Evolutionary conservation across 352 stramenopile genomes (phyloP).

Genomic region (Phytopythium boreale): DNA sequence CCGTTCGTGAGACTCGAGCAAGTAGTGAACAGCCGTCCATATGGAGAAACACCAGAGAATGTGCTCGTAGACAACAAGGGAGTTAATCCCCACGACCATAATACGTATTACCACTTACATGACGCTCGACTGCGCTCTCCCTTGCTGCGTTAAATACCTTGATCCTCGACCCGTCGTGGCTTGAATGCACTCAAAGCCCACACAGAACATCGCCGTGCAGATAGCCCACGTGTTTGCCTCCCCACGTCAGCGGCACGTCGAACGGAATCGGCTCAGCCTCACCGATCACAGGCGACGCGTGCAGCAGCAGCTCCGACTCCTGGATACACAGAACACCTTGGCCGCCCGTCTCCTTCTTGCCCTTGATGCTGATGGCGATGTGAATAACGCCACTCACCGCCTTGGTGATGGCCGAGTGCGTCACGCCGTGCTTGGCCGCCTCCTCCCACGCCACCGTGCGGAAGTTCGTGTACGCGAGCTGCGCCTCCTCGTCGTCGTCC

Average conservation of each 20-base stretch:
- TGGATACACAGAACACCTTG: conserved; percentile 71
- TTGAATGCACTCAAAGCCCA: conserved; percentile 26
- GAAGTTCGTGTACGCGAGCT: conserved; percentile 73
- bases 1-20: too few species aligned
- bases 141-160: background rate
- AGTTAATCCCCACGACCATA: background rate
- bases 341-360: conserved; percentile 49
- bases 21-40: too few species aligned
- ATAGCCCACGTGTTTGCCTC: conserved; percentile 61
- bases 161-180: too few species aligned
- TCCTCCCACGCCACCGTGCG: conserved; percentile 59
- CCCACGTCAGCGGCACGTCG: conserved; percentile 68
- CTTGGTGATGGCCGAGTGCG: conserved; percentile 65
- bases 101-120: background rate
- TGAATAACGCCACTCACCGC: conserved; percentile 67
- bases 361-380: conserved; percentile 68
- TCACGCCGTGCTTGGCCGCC: conserved; percentile 49
- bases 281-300: conserved; percentile 35
- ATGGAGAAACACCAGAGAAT: too few species aligned
- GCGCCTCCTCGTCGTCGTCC: conserved; percentile 61
- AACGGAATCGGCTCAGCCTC: conserved; percentile 57
- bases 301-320: conserved; percentile 45
- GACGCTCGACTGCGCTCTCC: background rate
- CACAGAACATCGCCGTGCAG: conserved; percentile 45
- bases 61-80: too few species aligned